phyloP scores from a whole-genome alignment of 2,329 filamentous ascomycete genomes.

The Allantophomopsis cytisporea region DNA sequence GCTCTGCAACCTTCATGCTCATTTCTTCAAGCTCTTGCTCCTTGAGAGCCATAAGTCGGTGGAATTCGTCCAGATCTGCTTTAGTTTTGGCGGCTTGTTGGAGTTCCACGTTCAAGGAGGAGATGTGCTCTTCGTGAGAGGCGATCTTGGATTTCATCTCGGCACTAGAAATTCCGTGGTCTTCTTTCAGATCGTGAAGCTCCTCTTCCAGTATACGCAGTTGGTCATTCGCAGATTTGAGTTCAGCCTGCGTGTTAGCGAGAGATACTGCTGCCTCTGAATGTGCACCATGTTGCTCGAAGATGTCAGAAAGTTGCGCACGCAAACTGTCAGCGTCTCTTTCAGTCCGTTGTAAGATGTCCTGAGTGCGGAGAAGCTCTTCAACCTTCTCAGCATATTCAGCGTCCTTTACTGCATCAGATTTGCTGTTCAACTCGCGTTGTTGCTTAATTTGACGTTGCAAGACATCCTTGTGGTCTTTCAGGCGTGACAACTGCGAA shows the following conservation, averaged over 20 bases:
- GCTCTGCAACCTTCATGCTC: constrained; percentile 48
- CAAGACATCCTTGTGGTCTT: constrained; percentile 80
- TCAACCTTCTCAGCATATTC: constrained; percentile 45
- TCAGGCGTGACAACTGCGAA: constrained; percentile 59
- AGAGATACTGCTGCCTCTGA: neutral
- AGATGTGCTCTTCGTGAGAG: constrained; percentile 14
- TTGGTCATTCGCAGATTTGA: constrained; percentile 14
- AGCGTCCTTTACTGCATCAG: constrained; percentile 57
- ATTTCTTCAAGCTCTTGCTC: constrained; percentile 37
- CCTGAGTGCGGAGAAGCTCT: constrained; percentile 33
- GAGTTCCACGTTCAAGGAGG: constrained; percentile 7
- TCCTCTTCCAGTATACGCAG: constrained; percentile 17
- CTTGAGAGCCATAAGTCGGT: constrained; percentile 20
- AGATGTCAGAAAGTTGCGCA: constrained; percentile 10
- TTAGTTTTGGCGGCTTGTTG: constrained; percentile 14
- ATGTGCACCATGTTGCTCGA: neutral
- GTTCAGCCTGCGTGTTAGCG: constrained; percentile 5
- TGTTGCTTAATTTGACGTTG: constrained; percentile 92
- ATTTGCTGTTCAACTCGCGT: constrained; percentile 80
- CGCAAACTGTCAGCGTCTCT: constrained; percentile 16
- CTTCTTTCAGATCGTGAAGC: constrained; percentile 15
- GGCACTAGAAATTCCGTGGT: constrained; percentile 12
- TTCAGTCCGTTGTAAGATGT: constrained; percentile 18
- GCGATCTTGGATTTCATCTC: constrained; percentile 14
- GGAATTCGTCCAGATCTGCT: constrained; percentile 1